phyloP scores from a whole-genome alignment of 805 yeast species.

The Yarrowia alimentaria region DNA sequence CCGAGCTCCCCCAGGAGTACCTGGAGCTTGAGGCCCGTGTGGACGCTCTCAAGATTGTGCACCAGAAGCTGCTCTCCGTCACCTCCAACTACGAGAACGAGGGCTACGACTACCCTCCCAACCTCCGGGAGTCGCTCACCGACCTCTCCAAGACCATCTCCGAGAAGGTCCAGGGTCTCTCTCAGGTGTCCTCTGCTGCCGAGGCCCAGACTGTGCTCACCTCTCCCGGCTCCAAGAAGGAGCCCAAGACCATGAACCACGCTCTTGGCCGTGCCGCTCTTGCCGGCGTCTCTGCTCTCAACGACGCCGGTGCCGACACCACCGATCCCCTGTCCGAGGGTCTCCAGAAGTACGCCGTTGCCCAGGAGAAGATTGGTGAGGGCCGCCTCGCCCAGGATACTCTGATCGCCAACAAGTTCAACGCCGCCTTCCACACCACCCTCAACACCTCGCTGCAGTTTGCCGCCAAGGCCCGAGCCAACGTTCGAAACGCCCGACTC shows the following conservation, averaged over 20 bases:
- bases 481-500: slow-evolving; percentile 74
- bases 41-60: slow-evolving; percentile 69
- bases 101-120: slow-evolving; percentile 80
- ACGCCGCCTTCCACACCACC: slow-evolving; percentile 61
- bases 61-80: slow-evolving; percentile 55
- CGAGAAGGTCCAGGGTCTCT: slow-evolving; percentile 61
- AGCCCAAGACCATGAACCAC: slow-evolving; percentile 79
- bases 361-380: slow-evolving; percentile 73
- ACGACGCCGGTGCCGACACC: slow-evolving; percentile 42
- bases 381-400: slow-evolving; percentile 81
- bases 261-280: slow-evolving; percentile 77
- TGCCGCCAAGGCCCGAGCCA: slow-evolving; percentile 65
- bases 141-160: slow-evolving; percentile 68
- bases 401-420: slow-evolving; percentile 65
- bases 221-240: slow-evolving; percentile 48
- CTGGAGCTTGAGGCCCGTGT: slow-evolving; percentile 68
- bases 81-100: slow-evolving; percentile 66
- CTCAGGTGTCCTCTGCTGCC: slow-evolving; percentile 71
- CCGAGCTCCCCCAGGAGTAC: slow-evolving; percentile 82
- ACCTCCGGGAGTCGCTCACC: slow-evolving; percentile 68
- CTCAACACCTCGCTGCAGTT: slow-evolving; percentile 59
- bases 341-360: slow-evolving; percentile 63
- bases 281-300: slow-evolving; percentile 42
- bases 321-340: slow-evolving; percentile 58
- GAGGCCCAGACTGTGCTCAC: slow-evolving; percentile 77